Evolutionary conservation across 352 stramenopile species (phyloP).

Genomic region (Phytophthora macrochlamydospora): DNA sequence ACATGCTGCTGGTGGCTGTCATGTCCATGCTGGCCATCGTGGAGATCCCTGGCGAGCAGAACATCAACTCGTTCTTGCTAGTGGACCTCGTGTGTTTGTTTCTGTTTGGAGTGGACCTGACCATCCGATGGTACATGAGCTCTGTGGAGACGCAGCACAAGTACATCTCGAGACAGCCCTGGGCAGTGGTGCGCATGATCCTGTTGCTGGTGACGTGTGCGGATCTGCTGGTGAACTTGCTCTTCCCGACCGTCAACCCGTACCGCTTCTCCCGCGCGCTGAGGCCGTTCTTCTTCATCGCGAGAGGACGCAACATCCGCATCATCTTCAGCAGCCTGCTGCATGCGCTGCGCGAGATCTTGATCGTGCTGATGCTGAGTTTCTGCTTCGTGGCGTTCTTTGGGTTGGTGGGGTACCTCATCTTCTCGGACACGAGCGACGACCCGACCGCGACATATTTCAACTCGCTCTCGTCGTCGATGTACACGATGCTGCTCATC

Average conservation of each 20-base stretch:
- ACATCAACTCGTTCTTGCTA: constrained; percentile 54
- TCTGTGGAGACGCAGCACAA: constrained; percentile 79
- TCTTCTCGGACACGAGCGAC: constrained; percentile 77
- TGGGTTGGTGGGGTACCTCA: constrained; percentile 70
- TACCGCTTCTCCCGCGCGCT: constrained; percentile 72
- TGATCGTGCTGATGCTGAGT: constrained; percentile 70
- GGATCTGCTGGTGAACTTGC: constrained; percentile 56
- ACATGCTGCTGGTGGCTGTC: constrained; percentile 69
- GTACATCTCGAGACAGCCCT: constrained; percentile 77
- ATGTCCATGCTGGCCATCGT: constrained; percentile 73
- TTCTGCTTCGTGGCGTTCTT: constrained; percentile 86
- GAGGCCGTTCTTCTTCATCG: constrained; percentile 83
- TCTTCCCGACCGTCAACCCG: constrained; percentile 56
- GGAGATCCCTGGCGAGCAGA: constrained; percentile 56
- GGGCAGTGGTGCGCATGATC: constrained; percentile 69
- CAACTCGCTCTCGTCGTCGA: constrained; percentile 65
- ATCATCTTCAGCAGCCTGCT: constrained; percentile 87
- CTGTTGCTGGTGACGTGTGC: constrained; percentile 58
- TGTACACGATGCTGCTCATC: constrained; percentile 87
- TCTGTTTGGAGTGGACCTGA: constrained; percentile 67
- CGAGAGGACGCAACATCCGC: constrained; percentile 76
- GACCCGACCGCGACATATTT: constrained; percentile 64
- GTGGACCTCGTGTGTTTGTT: constrained; percentile 73
- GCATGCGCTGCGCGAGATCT: constrained; percentile 70
- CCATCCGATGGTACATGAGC: constrained; percentile 86